These are phyloP conservation scores for Paraphaeosphaeria minitans DNA, from an alignment of 2,329 filamentous ascomycete genomes.

Conservation along the genomic window DNA sequence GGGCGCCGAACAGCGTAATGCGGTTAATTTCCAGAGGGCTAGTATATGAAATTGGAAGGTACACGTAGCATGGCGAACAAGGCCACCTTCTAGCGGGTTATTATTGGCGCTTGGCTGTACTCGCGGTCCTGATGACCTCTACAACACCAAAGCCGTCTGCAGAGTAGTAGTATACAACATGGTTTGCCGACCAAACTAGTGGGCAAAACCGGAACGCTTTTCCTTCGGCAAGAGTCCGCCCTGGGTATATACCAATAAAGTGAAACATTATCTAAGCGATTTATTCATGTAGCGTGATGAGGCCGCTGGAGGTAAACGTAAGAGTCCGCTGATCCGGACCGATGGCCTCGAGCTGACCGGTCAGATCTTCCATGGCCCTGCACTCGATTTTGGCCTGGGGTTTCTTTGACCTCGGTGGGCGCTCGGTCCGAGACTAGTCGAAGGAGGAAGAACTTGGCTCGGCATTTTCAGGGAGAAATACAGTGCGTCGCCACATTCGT, in stretches of 20 bases:
- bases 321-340: background rate
- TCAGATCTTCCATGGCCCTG: background rate
- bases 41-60: background rate
- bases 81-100: background rate
- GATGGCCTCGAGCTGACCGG: background rate
- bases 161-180: slow-evolving; percentile 10
- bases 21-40: background rate
- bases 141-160: background rate
- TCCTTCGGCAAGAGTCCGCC: slow-evolving; percentile 5
- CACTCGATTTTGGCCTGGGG: background rate
- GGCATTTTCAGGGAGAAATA: background rate
- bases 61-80: background rate
- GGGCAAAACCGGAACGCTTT: slow-evolving; percentile 8
- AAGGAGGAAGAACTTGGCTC: background rate
- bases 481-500: background rate
- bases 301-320: background rate
- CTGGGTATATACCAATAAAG: slow-evolving; percentile 7
- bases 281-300: background rate
- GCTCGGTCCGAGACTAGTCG: background rate
- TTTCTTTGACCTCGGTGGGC: background rate
- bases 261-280: slow-evolving; percentile 4
- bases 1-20: background rate
- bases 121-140: background rate
- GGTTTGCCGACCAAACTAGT: background rate
- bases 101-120: background rate